A percentile compares a stretch with the other conserved stretches of the same genome.
Evolutionary conservation across 1,284 basidiomycete species (phyloP).

Genomic region (Puccinia horiana): DNA sequence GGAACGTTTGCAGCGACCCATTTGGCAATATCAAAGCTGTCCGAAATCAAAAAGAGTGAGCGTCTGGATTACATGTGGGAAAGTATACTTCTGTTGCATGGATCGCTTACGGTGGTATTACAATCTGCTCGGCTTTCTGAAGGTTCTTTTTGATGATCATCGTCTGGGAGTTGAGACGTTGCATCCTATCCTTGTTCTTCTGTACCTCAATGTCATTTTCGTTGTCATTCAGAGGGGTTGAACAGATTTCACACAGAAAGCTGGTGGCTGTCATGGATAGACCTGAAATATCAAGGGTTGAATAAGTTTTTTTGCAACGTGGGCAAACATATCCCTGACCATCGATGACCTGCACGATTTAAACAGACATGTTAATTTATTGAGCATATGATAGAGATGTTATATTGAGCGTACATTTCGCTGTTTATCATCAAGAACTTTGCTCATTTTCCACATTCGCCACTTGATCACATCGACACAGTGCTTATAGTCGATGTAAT

Average conservation of each 20-base stretch:
- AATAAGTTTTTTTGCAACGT: slow-evolving; percentile 79
- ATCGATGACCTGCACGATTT: slow-evolving; percentile 69
- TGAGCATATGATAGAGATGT: not conserved
- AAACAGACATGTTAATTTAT: not conserved
- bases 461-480: slow-evolving; percentile 98
- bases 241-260: slow-evolving; percentile 72
- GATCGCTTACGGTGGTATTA: slow-evolving; percentile 65
- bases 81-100: too few relatives aligned
- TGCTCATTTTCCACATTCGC: slow-evolving; percentile 90
- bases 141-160: slow-evolving; percentile 81
- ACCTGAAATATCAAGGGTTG: slow-evolving; percentile 80
- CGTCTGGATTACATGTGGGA: not conserved
- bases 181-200: slow-evolving; percentile 89
- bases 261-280: slow-evolving; percentile 65
- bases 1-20: slow-evolving; percentile 45
- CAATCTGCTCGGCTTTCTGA: slow-evolving; percentile 83
- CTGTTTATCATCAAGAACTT: slow-evolving; percentile 80
- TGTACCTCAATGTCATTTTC: slow-evolving; percentile 81
- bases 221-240: slow-evolving; percentile 79
- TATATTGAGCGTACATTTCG: slow-evolving; percentile 63
- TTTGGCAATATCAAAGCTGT: slow-evolving; percentile 48
- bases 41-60: not conserved
- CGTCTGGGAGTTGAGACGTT: slow-evolving; percentile 89
- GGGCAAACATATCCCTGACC: slow-evolving; percentile 95
- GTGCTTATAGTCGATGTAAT: slow-evolving; percentile 91